Conservation (phyloP, 768 basidiomycete genomes). For the Ramaria sp. region DNA sequence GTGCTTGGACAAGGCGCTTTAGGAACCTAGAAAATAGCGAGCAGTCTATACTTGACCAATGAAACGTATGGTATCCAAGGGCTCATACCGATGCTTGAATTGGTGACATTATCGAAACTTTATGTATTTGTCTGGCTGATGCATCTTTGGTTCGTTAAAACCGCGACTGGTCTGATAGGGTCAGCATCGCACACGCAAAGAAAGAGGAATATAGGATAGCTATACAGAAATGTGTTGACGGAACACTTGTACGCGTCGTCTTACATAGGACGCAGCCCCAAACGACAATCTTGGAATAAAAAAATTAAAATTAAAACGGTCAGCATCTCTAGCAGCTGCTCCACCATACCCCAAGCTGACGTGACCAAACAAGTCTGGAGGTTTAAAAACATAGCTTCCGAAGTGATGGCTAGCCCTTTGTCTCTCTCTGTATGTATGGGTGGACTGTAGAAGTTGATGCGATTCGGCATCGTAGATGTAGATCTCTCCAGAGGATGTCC, state of each 20-base stretch:
- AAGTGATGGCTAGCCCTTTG: constrained; percentile 50
- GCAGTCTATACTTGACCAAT: too few relatives aligned
- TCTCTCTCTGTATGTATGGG: constrained; percentile 57
- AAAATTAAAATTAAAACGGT: too few relatives aligned
- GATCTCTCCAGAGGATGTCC: constrained; percentile 63
- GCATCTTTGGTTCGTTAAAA: constrained; percentile 67
- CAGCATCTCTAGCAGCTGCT: constrained; percentile 35
- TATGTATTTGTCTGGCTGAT: constrained; percentile 58
- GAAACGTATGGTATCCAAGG: neutral
- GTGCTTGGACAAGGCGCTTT: constrained; percentile 27
- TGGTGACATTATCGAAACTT: constrained; percentile 52
- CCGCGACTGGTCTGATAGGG: constrained; percentile 51
- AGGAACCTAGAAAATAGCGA: neutral
- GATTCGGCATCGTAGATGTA: constrained; percentile 83
- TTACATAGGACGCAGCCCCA: too few relatives aligned
- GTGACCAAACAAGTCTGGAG: constrained; percentile 80
- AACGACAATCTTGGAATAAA: too few relatives aligned
- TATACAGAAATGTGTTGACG: too few relatives aligned
- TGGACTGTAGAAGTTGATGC: constrained; percentile 77
- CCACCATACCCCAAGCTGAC: constrained; percentile 40
- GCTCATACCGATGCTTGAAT: constrained; percentile 32
- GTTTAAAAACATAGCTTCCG: constrained; percentile 75
- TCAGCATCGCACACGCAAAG: too few relatives aligned
- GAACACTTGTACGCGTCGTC: too few relatives aligned
- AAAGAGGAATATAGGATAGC: too few relatives aligned